Evolutionary conservation across 176 grass and related monocot genomes (phyloP), one percentile per base, ranked within the genome.

Genomic region (Cymbopogon citratus): DNA sequence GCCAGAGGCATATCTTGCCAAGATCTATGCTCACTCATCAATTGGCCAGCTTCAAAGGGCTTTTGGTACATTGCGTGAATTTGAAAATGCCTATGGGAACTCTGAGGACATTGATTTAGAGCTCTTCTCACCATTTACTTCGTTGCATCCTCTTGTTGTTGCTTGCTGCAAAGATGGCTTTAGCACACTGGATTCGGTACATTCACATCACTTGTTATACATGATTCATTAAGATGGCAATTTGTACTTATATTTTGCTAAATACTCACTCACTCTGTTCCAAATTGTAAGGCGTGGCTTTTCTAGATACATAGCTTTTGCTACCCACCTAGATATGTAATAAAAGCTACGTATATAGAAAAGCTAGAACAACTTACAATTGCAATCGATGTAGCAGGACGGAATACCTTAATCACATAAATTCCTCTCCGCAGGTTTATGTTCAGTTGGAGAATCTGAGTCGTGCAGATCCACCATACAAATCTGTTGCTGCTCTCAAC

Each of bases 81-180:
- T 93, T 88, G 97, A 99, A 84, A 95, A 86, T 87, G 89, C 85
- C 72, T 96, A 95, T 81, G 87, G 85, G 29, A 91, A 92, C 85
- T 73, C 79, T 71, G 80, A 81, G 60, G 67, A 72, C 57, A 74
- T 87, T 85, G 91, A 99, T 90, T 74, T 48, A 71, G 91, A 99
- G 80, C 87, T 99, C 27, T 96, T 99, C 69, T 99, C 93, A 3
- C 97, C 97, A 52, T 99, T 99, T 73, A 93, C 92, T 39, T 96
- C 97, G 48, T 81, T 99, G 89, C 70, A 83, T 76, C 91, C 97
- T 21, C 72, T 99, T 82, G 97, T 96, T 76, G 70, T 93, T 63
- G 97, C 97, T 61, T 99, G 97, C 85, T 90, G 88, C 70, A 92
- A 92, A 73, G 87, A 88, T 75, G 91, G 97, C 66, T 99, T 93